A percentile compares a stretch with the other conserved stretches of the same genome.
These are phyloP conservation scores for Emericellopsis cladophorae DNA, from an alignment of 2,329 filamentous ascomycete genomes.

Conservation along the genomic window DNA sequence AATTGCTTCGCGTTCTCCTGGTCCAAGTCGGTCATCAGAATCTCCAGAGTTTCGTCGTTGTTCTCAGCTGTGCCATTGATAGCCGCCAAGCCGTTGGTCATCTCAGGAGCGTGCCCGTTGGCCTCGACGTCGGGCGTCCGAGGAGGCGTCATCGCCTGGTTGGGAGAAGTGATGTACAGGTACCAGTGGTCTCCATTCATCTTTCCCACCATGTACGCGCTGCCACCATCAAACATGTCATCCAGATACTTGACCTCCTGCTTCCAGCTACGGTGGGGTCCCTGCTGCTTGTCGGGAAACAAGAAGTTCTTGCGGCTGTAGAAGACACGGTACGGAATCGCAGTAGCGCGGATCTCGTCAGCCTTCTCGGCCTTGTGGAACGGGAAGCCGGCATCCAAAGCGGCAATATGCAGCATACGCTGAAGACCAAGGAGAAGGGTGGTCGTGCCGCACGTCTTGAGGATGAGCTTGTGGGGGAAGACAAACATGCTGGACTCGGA, in stretches of 20 bases:
- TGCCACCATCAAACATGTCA: slow-evolving; percentile 80
- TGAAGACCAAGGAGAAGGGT: slow-evolving; percentile 83
- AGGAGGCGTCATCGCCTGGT: slow-evolving; percentile 68
- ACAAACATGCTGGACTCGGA: slow-evolving; percentile 99
- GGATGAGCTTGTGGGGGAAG: slow-evolving; percentile 97
- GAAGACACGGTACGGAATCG: slow-evolving; percentile 89
- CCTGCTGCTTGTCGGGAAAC: slow-evolving; percentile 86
- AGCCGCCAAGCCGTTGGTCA: slow-evolving; percentile 31
- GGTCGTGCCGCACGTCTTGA: slow-evolving; percentile 97
- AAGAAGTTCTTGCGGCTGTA: slow-evolving; percentile 99
- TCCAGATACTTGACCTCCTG: slow-evolving; percentile 91
- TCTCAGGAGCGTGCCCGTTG: slow-evolving; percentile 31
- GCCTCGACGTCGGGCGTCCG: slow-evolving; percentile 52
- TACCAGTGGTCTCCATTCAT: slow-evolving; percentile 99
- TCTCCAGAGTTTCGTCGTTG: slow-evolving; percentile 65
- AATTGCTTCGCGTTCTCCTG: slow-evolving; percentile 58
- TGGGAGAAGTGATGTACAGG: slow-evolving; percentile 86
- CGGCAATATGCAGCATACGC: slow-evolving; percentile 85
- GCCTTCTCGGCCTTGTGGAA: slow-evolving; percentile 56
- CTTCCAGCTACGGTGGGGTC: slow-evolving; percentile 94
- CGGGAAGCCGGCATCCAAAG: slow-evolving; percentile 77
- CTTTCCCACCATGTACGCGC: slow-evolving; percentile 98
- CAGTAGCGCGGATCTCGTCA: slow-evolving; percentile 58
- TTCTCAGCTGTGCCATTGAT: slow-evolving; percentile 23
- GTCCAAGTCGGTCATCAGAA: slow-evolving; percentile 62